These are phyloP conservation scores for Sporothrix globosa DNA, from an alignment of 2,329 filamentous ascomycete genomes.

Conservation along the genomic window DNA sequence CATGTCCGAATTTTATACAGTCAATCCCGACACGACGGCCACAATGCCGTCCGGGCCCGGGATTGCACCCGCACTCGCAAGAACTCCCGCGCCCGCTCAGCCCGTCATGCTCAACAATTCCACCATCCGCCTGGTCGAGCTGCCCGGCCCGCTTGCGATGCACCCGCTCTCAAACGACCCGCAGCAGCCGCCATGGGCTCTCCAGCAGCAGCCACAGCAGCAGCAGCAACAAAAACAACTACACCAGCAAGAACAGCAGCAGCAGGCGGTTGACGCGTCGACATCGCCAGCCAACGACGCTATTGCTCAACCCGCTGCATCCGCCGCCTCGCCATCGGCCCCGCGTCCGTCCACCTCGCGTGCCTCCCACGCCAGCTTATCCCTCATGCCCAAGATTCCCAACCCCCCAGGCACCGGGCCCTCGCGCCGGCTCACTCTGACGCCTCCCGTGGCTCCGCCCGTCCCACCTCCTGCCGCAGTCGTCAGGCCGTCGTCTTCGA, in stretches of 20 bases:
- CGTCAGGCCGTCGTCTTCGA: background rate
- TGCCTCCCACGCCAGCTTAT: conserved; percentile 27
- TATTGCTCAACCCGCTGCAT: background rate
- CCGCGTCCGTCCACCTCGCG: background rate
- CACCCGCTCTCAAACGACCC: conserved; percentile 5
- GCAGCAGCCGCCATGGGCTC: conserved; percentile 16
- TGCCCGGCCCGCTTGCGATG: conserved; percentile 27
- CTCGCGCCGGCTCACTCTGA: background rate
- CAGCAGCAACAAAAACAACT: background rate
- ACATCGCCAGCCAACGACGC: no score
- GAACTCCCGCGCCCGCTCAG: background rate
- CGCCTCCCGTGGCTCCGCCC: background rate
- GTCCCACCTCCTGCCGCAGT: background rate
- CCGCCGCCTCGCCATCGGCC: background rate
- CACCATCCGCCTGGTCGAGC: conserved; percentile 17
- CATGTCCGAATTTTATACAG: conserved; percentile 24
- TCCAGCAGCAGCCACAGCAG: conserved; percentile 9
- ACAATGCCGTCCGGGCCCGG: background rate
- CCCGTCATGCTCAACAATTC: conserved; percentile 17
- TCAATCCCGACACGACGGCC: conserved; percentile 16
- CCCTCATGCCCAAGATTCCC: conserved; percentile 31
- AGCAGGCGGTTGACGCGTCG: no score
- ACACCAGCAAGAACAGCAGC: no score
- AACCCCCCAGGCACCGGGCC: conserved; percentile 16
- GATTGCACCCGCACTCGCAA: no score